phyloP scores from a whole-genome alignment of 2,329 filamentous ascomycete species.

The Cordyceps farinosa region DNA sequence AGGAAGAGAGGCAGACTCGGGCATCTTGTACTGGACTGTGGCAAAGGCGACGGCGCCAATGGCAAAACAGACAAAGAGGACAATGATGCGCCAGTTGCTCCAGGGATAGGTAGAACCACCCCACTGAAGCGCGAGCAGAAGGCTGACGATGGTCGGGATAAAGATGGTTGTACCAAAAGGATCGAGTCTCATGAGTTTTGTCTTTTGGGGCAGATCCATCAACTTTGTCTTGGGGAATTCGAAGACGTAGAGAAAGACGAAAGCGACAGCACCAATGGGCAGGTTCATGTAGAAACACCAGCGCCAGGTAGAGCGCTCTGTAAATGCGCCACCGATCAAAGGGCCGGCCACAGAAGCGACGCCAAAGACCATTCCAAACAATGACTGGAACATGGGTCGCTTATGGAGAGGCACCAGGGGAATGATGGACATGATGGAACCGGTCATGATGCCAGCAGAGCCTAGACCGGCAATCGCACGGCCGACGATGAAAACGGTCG shows the following conservation, averaged over 20 bases:
- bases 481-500: slow-evolving; percentile 52
- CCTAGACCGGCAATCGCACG: slow-evolving; percentile 55
- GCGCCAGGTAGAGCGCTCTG: slow-evolving; percentile 15
- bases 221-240: slow-evolving; percentile 36
- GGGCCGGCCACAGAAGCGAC: slow-evolving; percentile 31
- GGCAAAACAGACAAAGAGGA: slow-evolving; percentile 50
- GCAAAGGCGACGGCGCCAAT: slow-evolving; percentile 45
- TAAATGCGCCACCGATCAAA: slow-evolving; percentile 25
- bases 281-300: slow-evolving; percentile 18
- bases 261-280: slow-evolving; percentile 39
- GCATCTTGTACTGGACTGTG: slow-evolving; percentile 49
- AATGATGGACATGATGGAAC: slow-evolving; percentile 54
- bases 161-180: slow-evolving; percentile 58
- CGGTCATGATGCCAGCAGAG: slow-evolving; percentile 55
- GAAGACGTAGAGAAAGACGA: slow-evolving; percentile 47
- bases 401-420: slow-evolving; percentile 58
- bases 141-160: slow-evolving; percentile 55
- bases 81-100: slow-evolving; percentile 49
- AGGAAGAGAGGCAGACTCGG: slow-evolving; percentile 55
- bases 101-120: slow-evolving; percentile 53
- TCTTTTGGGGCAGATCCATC: slow-evolving; percentile 28
- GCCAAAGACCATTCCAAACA: slow-evolving; percentile 38
- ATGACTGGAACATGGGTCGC: slow-evolving; percentile 54
- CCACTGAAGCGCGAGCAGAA: slow-evolving; percentile 63
- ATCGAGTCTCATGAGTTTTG: slow-evolving; percentile 52